phyloP scores from a whole-genome alignment of 2,329 filamentous ascomycete species.

The Diaporthe sp. region DNA sequence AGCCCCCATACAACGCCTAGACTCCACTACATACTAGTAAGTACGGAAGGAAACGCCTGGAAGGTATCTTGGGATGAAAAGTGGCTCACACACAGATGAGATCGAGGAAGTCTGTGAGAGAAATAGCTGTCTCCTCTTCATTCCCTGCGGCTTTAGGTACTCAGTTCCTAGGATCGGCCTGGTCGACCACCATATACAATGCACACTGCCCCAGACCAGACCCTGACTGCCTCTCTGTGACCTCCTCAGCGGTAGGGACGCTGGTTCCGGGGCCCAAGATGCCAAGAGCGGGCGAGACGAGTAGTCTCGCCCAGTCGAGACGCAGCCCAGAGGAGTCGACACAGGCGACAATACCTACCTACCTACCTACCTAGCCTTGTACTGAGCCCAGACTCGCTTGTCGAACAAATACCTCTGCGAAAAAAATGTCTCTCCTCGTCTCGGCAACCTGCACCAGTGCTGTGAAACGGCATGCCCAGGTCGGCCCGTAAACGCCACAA shows the following conservation, averaged over 20 bases:
- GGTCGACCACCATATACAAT: background rate
- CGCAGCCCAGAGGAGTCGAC: background rate
- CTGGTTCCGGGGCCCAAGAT: background rate
- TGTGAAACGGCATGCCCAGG: background rate
- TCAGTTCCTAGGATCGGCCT: background rate
- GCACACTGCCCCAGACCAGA: background rate
- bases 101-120: background rate
- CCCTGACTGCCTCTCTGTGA: background rate
- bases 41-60: background rate
- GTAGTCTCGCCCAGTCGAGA: background rate
- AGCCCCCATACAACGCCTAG: slow-evolving; percentile 1
- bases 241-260: background rate
- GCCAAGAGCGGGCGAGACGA: slow-evolving; percentile 16
- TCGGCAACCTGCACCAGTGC: background rate
- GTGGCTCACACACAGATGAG: background rate
- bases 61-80: slow-evolving; percentile 14
- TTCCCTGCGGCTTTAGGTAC: background rate
- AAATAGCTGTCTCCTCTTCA: background rate
- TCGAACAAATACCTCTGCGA: background rate
- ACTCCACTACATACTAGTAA: background rate
- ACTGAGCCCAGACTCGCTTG: too few species aligned
- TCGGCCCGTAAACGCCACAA: background rate
- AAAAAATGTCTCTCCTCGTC: slow-evolving; percentile 4
- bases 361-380: too few species aligned
- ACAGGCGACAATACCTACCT: background rate